A percentile compares a stretch with the other conserved stretches of the same genome.
Conservation (phyloP, 23 red algal species). For the Gracilariopsis chorda region DNA sequence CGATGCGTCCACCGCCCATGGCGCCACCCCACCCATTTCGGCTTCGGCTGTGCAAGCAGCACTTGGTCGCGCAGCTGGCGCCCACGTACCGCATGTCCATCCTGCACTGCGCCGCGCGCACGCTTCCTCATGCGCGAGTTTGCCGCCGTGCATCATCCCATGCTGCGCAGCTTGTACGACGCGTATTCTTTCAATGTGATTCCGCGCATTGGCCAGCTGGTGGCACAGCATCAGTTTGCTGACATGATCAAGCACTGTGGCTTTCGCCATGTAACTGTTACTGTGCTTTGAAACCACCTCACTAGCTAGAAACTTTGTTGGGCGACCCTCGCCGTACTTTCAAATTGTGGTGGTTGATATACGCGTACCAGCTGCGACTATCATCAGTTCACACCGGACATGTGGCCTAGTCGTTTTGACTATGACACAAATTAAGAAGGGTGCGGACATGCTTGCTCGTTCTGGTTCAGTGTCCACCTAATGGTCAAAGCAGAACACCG, state of each 20-base stretch:
- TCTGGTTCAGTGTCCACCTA: no score
- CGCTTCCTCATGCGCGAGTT: slow-evolving; percentile 98
- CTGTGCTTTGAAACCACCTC: slow-evolving; percentile 35
- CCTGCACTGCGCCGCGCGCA: slow-evolving; percentile 84
- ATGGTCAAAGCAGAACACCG: no score
- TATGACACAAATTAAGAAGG: no score
- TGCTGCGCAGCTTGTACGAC: slow-evolving; percentile 67
- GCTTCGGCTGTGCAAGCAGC: slow-evolving; percentile 93
- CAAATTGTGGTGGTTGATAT: no score
- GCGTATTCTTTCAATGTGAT: slow-evolving; percentile 85
- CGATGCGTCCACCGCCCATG: no score
- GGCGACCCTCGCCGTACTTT: no score
- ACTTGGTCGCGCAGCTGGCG: slow-evolving; percentile 58
- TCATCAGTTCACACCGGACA: no score
- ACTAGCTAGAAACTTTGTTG: no score
- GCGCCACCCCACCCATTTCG: no score
- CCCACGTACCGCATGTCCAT: slow-evolving; percentile 58
- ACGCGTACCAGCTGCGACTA: no score
- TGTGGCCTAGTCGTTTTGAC: no score
- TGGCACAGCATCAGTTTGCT: slow-evolving; percentile 76
- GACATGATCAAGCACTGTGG: slow-evolving; percentile 74
- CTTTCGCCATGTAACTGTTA: slow-evolving; percentile 54
- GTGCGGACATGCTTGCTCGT: no score
- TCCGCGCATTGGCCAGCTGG: slow-evolving; percentile 65
- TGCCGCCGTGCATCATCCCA: slow-evolving; percentile 43